A percentile compares a stretch with the other conserved stretches of the same genome.
These are phyloP conservation scores for Mycena sanguinolenta DNA, from an alignment of 768 basidiomycete species.

Conservation along the genomic window DNA sequence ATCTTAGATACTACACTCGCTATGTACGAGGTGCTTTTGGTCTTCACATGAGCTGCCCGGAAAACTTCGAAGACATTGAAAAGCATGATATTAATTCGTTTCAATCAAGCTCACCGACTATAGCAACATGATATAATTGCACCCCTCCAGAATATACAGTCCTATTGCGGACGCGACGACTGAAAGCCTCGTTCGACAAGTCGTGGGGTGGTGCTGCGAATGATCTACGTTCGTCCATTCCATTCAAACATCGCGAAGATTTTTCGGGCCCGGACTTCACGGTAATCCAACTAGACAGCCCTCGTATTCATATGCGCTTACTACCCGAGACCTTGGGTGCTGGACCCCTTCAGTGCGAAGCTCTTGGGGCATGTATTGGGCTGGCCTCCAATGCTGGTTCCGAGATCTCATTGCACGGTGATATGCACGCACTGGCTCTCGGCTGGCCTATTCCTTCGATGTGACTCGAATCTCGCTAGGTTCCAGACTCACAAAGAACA, in stretches of 20 bases:
- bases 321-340: no score
- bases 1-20: background rate
- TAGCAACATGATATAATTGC: background rate
- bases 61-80: background rate
- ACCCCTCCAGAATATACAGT: background rate
- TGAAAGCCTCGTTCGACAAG: background rate
- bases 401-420: no score
- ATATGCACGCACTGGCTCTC: no score
- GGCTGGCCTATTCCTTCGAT: no score
- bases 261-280: background rate
- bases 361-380: no score
- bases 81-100: conserved; percentile 1
- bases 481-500: no score
- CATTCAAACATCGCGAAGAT: background rate
- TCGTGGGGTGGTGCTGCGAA: background rate
- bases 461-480: no score
- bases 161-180: background rate
- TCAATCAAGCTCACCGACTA: background rate
- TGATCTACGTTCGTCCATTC: background rate
- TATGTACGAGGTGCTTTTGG: background rate
- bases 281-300: background rate
- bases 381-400: no score
- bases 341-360: no score
- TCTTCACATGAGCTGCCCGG: conserved; percentile 1
- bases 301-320: no score